A percentile compares a stretch with the other conserved stretches of the same genome.
phyloP scores from a whole-genome alignment of 169 alveolate species.

The Plasmodium relictum region DNA sequence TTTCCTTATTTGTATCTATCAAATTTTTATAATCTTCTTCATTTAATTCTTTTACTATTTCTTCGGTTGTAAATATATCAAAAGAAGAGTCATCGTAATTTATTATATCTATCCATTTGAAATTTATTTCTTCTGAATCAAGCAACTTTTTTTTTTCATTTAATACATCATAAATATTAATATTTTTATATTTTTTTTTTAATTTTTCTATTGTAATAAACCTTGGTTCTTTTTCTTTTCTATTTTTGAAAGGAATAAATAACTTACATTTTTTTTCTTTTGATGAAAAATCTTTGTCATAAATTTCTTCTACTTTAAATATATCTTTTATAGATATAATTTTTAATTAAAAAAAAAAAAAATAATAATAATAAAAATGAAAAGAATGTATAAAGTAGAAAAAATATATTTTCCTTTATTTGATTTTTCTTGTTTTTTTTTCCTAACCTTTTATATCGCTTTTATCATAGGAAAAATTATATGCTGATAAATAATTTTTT shows the following conservation, averaged over 20 bases:
- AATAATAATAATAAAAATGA: background rate
- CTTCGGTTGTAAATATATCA: constrained; percentile 72
- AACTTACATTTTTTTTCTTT: constrained; percentile 75
- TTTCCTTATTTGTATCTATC: constrained; percentile 9
- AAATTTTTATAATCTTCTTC: constrained; percentile 51
- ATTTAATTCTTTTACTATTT: constrained; percentile 59
- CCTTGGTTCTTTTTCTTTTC: constrained; percentile 62
- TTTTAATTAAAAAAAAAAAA: background rate
- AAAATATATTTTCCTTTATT: constrained; percentile 1
- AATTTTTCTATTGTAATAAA: constrained; percentile 74
- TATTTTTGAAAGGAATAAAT: constrained; percentile 65
- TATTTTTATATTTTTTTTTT: constrained; percentile 65
- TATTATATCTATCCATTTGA: constrained; percentile 71
- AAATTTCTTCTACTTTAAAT: constrained; percentile 49
- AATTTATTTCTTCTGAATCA: constrained; percentile 56
- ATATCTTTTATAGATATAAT: constrained; percentile 14
- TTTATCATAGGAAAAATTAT: constrained; percentile 35
- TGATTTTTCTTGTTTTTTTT: background rate
- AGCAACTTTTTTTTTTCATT: constrained; percentile 55
- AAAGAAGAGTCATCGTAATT: constrained; percentile 71
- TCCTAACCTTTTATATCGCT: constrained; percentile 46
- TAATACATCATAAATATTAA: constrained; percentile 61
- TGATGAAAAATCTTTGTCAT: constrained; percentile 66
- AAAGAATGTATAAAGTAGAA: background rate
- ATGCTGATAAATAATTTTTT: constrained; percentile 58